Base-by-base conservation (phyloP, 345 rosid genomes). In the Euclidium syriacum region DNA sequence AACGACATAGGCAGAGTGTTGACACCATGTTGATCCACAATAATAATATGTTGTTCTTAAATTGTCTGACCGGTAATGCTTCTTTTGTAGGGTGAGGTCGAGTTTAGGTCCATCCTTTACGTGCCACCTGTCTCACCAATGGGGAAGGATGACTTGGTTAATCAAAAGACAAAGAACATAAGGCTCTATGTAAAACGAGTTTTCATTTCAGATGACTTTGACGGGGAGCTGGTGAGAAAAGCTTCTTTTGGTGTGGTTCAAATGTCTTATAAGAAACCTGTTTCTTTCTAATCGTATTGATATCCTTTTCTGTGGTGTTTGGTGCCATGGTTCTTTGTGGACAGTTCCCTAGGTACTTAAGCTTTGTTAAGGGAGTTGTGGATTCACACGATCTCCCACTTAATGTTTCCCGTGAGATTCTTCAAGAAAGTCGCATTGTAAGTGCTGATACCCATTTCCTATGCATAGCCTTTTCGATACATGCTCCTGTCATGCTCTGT, bases 351-450 rank as follows among this genome's bases (percentile, higher is more conserved):
- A 83, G 92, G 27, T 90, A 94, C 73, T 74, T 94, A 29, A 90
- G 97, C 81, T 94, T 94, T 59, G 81, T 94, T 57, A 94, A 94
- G 74, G 99, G 99, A 78, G 96, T 90, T 61, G 99, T 90, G 75
- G 99, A 94, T 69, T 94, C 97, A 3, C 84, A 87, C 69, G 96
- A 94, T 68, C 99, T 94, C 53, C 99, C 97, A 15, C 95, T 94
- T 61, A 94, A 90, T 67, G 97, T 90, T 24, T 94, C 99, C 6
- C 85, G 97, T 12, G 99, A 94, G 78, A 85, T 94, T 80, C 99
- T 94, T 75, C 99, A 94, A 75, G 99, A 94, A 79, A 94, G 99
- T 52, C 90, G 99, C 62, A 72, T 90, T 49, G 97, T 94, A 76
- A 29, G 97, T 63, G 54, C 12, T 18, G 39, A 44, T 20, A 15